Base-by-base conservation (phyloP, 148 eudicot genomes). In the Persicaria maculosa region DNA sequence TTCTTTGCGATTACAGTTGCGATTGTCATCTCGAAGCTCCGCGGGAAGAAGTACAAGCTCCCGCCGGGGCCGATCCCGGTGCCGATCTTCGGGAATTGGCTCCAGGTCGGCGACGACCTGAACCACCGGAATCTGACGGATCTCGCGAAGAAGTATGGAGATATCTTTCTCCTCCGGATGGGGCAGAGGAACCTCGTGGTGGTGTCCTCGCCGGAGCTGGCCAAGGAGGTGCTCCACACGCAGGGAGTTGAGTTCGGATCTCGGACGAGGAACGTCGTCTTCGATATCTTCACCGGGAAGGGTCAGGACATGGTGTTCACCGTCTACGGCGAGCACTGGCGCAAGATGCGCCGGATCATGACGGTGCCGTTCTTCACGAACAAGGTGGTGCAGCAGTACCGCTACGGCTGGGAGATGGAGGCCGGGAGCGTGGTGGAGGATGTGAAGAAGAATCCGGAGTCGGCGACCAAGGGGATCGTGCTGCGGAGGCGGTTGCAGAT, bases 241-340 rank as follows among this genome's bases (percentile, higher is more conserved):
- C 85, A 84, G 25, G 89, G 89, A 14, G 87, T 86, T 17, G 89
- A 86, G 75, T 86, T 84, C 57, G 89, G 89, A 47, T 86, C 89
- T 7, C 77, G 89, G 3, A 81, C 89, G 5, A 81, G 87, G 17
- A 86, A 86, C 22, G 87, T 86, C 4, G 89, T 86, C 16, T 86
- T 86, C 31, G 89, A 86, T 55, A 82, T 86, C 50, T 86, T 86
- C 87, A 86, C 89, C 0, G 87, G 87, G 4, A 75, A 74, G 1
- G 89, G 89, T 1, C 83, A 84, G 55, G 89, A 86, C 77, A 86
- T 86, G 89, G 89, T 84, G 9, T 86, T 84, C 75, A 86, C 89
- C 47, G 47, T 72, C 25, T 86, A 86, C 53, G 87, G 87, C 8
- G 84, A 86, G 3, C 89, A 86, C 68, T 86, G 89, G 89, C 69